Evolutionary conservation across 2,329 filamentous ascomycete species (phyloP), one percentile per base, ranked within the genome.

Genomic region (Penicillium sp.): DNA sequence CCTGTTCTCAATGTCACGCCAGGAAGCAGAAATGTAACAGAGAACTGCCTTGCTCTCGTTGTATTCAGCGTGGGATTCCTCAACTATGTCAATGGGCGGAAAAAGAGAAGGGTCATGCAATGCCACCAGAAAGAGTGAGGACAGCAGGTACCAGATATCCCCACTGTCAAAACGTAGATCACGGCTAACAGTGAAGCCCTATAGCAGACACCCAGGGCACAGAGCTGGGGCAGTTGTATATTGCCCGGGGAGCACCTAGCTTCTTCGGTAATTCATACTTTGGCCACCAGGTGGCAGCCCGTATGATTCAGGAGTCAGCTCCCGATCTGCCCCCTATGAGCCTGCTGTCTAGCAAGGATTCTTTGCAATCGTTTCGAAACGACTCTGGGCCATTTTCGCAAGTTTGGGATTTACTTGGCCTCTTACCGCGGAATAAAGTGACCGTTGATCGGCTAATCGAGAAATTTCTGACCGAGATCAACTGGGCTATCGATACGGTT

Each of bases 351-450:
- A 59, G 50, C 37, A 59, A 54, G 18, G 50, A 56, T 35, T 58
- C 56, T 15, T 35, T 58, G 21, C 52, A 58, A 48, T 58, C 56
- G 15, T 71, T 64, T 55, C 64, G 58, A 45, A 65, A 62, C 42
- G 66, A 67, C 46, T 64, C 59, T 35, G 68, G 63, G 6, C 68
- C 60, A 6, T 65, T 69, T 57, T 74, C 70, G 3, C 74, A 75
- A 40, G 71, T 75, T 13, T 77, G 75, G 75, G 75, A 77, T 45
- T 59, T 77, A 1, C 62, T 77, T 5, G 75, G 75, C 0, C 56
- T 70, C 1, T 56, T 77, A 7, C 75, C 75, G 2, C 68, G 74
- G 1, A 70, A 69, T 32, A 75, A 74, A 56, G 60, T 67, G 1
- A 69, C 67, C 0, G 74, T 74, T 1, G 74, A 76, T 41, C 62